Evolutionary conservation across 805 yeast genomes (phyloP).

Genomic region (Yarrowia phangngaensis): DNA sequence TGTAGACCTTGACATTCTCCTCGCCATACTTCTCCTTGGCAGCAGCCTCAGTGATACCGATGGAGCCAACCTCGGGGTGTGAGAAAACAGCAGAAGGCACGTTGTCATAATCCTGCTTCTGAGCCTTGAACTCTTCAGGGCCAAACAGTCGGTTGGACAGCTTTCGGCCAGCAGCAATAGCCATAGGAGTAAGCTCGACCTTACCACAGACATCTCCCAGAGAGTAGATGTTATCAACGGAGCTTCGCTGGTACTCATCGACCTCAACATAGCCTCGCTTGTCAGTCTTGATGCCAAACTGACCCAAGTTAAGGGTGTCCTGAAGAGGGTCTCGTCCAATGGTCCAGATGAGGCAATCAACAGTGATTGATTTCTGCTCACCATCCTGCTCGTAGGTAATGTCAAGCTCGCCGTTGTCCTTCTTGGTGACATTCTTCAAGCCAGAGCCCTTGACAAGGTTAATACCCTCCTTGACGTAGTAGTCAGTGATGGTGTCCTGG

Average conservation of each 20-base stretch:
- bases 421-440: constrained; percentile 45
- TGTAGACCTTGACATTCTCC: constrained; percentile 75
- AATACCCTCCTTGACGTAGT: constrained; percentile 77
- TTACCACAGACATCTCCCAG: constrained; percentile 94
- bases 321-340: constrained; percentile 80
- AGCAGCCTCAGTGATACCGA: constrained; percentile 77
- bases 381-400: constrained; percentile 46
- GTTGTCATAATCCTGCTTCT: constrained; percentile 79
- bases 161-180: constrained; percentile 96
- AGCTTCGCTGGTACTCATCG: constrained; percentile 85
- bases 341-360: constrained; percentile 88
- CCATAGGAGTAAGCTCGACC: constrained; percentile 94
- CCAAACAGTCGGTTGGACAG: constrained; percentile 90
- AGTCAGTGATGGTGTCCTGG: constrained; percentile 72
- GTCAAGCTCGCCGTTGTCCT: constrained; percentile 47
- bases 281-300: constrained; percentile 65
- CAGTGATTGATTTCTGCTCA: constrained; percentile 47
- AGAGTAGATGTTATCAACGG: constrained; percentile 66
- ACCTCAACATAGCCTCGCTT: constrained; percentile 61
- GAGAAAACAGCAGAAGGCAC: constrained; percentile 96
- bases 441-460: constrained; percentile 64
- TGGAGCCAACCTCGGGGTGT: constrained; percentile 95
- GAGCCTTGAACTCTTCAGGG: constrained; percentile 59
- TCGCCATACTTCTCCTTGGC: constrained; percentile 78
- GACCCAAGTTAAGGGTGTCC: constrained; percentile 65